Conservation (phyloP, 2,329 filamentous ascomycete genomes). For the Ambrosiella cleistominuta region DNA sequence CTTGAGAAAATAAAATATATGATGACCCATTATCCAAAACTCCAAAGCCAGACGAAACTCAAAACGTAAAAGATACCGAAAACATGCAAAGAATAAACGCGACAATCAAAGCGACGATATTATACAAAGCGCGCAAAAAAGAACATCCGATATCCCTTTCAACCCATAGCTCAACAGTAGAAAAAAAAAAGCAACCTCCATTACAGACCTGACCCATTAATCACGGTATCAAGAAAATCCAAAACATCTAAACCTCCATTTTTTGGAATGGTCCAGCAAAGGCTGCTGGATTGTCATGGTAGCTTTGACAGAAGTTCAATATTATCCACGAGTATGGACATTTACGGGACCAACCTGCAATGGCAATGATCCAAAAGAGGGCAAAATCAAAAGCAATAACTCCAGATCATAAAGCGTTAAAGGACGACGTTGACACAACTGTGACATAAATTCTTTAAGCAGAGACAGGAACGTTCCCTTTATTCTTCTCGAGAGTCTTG, state of each 20-base stretch:
- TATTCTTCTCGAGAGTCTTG: conserved; percentile 7
- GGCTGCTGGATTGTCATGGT: too few relatives aligned
- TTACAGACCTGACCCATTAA: too few relatives aligned
- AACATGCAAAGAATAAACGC: not conserved
- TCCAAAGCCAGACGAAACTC: not conserved
- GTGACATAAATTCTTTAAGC: conserved; percentile 2
- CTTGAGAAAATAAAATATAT: not conserved
- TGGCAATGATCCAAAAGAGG: not conserved
- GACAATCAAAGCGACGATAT: not conserved
- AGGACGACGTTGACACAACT: not conserved
- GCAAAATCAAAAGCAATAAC: not conserved
- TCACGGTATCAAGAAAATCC: too few relatives aligned
- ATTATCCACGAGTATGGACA: too few relatives aligned
- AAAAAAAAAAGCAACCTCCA: not conserved
- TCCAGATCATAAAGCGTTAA: not conserved
- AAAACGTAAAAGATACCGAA: not conserved
- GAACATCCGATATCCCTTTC: not conserved
- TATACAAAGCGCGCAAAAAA: not conserved
- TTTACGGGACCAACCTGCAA: not conserved
- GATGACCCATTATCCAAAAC: not conserved
- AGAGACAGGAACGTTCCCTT: conserved; percentile 8
- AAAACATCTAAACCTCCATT: too few relatives aligned
- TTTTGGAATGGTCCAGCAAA: too few relatives aligned
- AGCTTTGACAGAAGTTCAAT: too few relatives aligned
- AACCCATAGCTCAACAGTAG: not conserved